These are phyloP conservation scores for Solanum stenotomum DNA, from an alignment of 257 asterid species.

Conservation along the genomic window DNA sequence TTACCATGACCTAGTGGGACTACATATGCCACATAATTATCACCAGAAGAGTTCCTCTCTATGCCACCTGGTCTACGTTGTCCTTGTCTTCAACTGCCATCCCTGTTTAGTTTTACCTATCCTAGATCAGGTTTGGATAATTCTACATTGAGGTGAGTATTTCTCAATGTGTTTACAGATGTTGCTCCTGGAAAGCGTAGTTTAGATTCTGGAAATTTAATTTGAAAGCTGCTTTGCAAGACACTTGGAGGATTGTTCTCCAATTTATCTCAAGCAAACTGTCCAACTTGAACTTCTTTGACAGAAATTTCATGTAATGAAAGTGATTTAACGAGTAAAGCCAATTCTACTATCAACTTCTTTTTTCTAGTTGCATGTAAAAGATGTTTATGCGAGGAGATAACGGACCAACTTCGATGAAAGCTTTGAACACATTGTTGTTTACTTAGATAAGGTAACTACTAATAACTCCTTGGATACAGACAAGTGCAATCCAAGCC, in stretches of 20 bases:
- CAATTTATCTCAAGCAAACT: neutral
- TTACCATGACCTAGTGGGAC: no score
- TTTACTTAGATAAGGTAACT: no score
- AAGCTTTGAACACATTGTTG: no score
- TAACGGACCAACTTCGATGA: neutral
- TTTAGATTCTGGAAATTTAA: neutral
- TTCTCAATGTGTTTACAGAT: neutral
- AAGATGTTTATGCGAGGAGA: neutral
- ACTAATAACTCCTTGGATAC: no score
- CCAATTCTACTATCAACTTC: neutral
- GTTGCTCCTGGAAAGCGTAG: neutral
- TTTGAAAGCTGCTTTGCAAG: neutral
- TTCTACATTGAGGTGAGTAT: neutral
- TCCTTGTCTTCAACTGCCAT: neutral
- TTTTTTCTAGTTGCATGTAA: neutral
- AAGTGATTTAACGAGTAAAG: neutral
- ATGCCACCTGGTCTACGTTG: neutral
- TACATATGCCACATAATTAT: neutral
- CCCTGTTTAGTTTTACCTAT: neutral
- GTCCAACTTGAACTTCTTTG: neutral
- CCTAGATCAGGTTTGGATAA: neutral
- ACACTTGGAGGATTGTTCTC: neutral
- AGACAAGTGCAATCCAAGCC: no score
- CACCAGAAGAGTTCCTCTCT: neutral
- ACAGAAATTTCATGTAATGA: neutral